A percentile compares a stretch with the other conserved stretches of the same genome.
phyloP scores from a whole-genome alignment of 1,139 yeast genomes.

The Schizosaccharomyces versatilis region DNA sequence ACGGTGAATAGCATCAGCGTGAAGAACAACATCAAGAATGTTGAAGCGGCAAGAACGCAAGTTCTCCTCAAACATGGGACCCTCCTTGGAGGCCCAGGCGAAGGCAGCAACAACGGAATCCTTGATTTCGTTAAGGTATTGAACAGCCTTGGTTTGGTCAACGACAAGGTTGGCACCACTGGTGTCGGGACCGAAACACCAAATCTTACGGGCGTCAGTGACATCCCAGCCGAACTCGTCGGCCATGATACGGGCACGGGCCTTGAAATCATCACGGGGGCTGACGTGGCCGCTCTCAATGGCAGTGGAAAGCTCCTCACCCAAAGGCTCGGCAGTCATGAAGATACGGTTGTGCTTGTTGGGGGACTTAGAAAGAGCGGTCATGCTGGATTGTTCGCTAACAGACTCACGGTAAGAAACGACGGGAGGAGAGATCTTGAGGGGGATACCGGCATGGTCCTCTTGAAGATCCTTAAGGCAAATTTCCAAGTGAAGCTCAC shows the following conservation, averaged over 20 bases:
- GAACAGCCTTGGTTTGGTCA: slow-evolving; percentile 99
- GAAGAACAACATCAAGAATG: slow-evolving; percentile 97
- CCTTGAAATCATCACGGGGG: slow-evolving; percentile 97
- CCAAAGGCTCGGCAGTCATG: slow-evolving; percentile 89
- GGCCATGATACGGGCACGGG: slow-evolving; percentile 96
- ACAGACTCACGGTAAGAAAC: slow-evolving; percentile 98
- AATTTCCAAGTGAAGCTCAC: slow-evolving; percentile 98
- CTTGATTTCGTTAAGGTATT: slow-evolving; percentile 96
- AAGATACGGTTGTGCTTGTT: slow-evolving; percentile 99
- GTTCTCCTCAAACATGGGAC: slow-evolving; percentile 94
- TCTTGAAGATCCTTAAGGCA: slow-evolving; percentile 89
- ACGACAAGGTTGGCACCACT: slow-evolving; percentile 96
- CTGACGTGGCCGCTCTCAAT: slow-evolving; percentile 79
- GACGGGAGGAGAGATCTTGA: slow-evolving; percentile 92
- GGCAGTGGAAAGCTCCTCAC: slow-evolving; percentile 79
- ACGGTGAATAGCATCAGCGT: slow-evolving; percentile 99
- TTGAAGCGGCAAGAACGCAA: slow-evolving; percentile 91
- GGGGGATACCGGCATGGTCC: slow-evolving; percentile 99
- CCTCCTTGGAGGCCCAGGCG: slow-evolving; percentile 99
- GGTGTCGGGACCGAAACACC: slow-evolving; percentile 98
- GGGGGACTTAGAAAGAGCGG: slow-evolving; percentile 96
- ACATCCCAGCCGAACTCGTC: slow-evolving; percentile 99
- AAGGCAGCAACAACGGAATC: slow-evolving; percentile 98
- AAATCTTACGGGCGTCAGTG: slow-evolving; percentile 98
- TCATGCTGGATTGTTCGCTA: slow-evolving; percentile 76